Evolutionary conservation across 352 stramenopile species (phyloP), one percentile per base, ranked within the genome.

Genomic region (Hyaloperonospora brassicae): DNA sequence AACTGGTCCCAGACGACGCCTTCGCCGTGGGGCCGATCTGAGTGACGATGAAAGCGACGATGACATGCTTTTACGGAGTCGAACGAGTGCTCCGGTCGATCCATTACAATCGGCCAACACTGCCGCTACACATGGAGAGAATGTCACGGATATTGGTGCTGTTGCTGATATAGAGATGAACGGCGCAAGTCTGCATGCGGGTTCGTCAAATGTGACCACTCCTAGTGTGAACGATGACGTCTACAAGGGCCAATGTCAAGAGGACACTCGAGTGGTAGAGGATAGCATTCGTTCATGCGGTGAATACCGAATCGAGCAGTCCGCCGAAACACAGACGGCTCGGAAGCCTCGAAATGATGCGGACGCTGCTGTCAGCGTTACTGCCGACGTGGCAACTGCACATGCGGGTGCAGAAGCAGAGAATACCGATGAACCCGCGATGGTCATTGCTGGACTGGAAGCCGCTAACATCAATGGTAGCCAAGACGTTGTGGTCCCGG

Each of bases 1-100:
- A 40, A 50, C 60, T 43, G 68, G 52, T n/a, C 65, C 70, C 4
- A 64, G 70, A 35, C 61, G 71, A 53, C 61, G 73, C 51, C 60
- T 84, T n/a, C 68, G 73, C n/a, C 73, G 70, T n/a, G 68, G 61
- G 21, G 67, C 49, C 22, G 60, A 70, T 46, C 41, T 73, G 25
- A 72, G 66, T 49, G 73, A 77, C 24, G 64, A 70, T 30, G 59
- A 71, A 9, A 84, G 70, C 46, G 73, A 81, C 13, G 62, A 80
- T 40, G 73, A 79, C 39, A 50, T 80, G 42, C 34, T 79, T 10
- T 52, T 72, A 54, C 43, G 55, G 35, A 56, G 24, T 10, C 11
- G 31, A 54, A 27, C 34, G 25, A 27, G 47, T 5, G 14, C 36
- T 39, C 22, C 14, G 23, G 24, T 17, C 5, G 42, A 59, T 45